These are phyloP conservation scores for Amanita inopinata DNA, from an alignment of 768 basidiomycete genomes.

Conservation along the genomic window DNA sequence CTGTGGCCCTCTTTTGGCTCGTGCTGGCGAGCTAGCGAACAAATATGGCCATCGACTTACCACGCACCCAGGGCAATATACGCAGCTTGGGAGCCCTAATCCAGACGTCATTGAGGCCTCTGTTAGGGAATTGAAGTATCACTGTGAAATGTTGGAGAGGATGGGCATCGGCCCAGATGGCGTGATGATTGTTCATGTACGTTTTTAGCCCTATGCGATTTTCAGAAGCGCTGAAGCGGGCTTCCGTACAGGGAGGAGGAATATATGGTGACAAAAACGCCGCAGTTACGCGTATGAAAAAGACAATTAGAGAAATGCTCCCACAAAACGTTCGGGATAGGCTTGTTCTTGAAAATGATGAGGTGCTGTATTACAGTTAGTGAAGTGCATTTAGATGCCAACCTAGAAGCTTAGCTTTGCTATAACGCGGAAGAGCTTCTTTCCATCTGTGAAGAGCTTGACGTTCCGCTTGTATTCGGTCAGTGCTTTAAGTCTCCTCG, in stretches of 20 bases:
- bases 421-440: constrained; percentile 85
- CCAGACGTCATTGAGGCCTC: constrained; percentile 66
- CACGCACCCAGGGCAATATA: constrained; percentile 83
- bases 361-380: constrained; percentile 45
- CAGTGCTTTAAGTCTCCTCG: constrained; percentile 9
- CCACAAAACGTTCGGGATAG: constrained; percentile 57
- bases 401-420: constrained; percentile 50
- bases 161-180: constrained; percentile 80
- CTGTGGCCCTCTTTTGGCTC: constrained; percentile 43
- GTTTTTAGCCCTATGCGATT: constrained; percentile 12
- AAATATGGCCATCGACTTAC: constrained; percentile 74
- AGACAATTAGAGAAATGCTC: constrained; percentile 51
- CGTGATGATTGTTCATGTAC: constrained; percentile 80
- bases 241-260: constrained; percentile 56
- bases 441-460: constrained; percentile 77
- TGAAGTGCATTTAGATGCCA: too few relatives aligned
- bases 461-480: constrained; percentile 64
- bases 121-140: constrained; percentile 76
- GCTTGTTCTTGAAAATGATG: constrained; percentile 90
- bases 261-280: constrained; percentile 72
- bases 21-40: constrained; percentile 57
- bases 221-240: neutral
- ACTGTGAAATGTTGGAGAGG: constrained; percentile 77
- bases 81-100: constrained; percentile 73
- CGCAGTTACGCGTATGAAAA: constrained; percentile 64